Conservation (phyloP, 208 protist species). For the Lotmaria passim region DNA sequence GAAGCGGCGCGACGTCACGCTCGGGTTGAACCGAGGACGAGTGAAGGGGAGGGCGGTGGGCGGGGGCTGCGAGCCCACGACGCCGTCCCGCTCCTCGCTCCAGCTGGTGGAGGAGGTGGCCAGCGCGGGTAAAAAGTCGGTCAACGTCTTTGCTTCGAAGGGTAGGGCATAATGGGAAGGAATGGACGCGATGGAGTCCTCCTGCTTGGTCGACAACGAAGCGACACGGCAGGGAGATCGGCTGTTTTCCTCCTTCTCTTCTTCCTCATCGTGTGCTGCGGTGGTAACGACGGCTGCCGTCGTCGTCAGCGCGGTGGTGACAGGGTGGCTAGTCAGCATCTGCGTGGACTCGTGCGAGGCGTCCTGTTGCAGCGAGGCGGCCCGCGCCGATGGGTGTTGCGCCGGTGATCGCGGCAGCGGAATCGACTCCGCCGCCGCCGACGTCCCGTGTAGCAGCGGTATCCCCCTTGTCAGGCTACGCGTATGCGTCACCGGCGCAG, state of each 20-base stretch:
- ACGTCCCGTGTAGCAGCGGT: too few relatives aligned
- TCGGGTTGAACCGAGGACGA: not conserved
- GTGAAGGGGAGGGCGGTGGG: constrained; percentile 1
- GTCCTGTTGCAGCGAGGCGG: not conserved
- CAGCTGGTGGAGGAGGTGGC: not conserved
- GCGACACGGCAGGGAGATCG: not conserved
- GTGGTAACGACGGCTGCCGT: not conserved
- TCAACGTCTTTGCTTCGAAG: not conserved
- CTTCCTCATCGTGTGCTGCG: not conserved
- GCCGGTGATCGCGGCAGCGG: constrained; percentile 1
- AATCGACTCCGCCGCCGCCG: not conserved
- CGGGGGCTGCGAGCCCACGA: not conserved
- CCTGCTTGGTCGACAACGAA: not conserved
- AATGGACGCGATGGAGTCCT: not conserved
- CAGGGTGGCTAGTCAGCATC: not conserved
- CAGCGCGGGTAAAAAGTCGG: not conserved
- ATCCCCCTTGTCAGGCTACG: not conserved
- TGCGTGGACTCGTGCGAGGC: not conserved
- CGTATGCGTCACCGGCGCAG: not conserved
- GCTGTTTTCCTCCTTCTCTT: not conserved
- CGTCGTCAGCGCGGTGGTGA: not conserved
- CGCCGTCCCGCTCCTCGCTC: constrained; percentile 3
- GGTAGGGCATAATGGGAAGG: not conserved
- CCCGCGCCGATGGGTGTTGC: not conserved
- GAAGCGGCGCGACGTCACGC: not conserved